Conservation (phyloP, 176 grass and related monocot genomes). For the Cenchrus americanus region DNA sequence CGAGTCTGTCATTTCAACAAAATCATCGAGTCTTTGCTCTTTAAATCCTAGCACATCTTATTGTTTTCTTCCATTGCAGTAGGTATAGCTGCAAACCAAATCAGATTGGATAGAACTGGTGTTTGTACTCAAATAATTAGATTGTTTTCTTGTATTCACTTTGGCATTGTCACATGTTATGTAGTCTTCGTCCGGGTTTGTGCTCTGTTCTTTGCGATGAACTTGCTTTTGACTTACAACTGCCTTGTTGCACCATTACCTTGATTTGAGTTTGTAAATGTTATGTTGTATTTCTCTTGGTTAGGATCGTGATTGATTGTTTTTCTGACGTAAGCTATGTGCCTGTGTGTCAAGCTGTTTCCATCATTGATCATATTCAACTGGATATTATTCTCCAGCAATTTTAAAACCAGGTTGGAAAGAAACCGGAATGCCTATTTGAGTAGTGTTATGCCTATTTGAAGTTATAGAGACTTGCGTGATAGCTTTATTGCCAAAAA, state of each 20-base stretch:
- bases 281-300: neutral
- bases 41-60: neutral
- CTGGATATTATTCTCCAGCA: neutral
- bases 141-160: neutral
- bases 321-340: slow-evolving; percentile 5
- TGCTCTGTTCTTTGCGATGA: neutral
- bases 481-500: slow-evolving; percentile 28
- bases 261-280: slow-evolving; percentile 17
- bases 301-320: neutral
- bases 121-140: neutral
- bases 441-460: slow-evolving; percentile 15
- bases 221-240: neutral
- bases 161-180: neutral
- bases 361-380: neutral
- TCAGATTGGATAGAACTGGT: slow-evolving; percentile 30
- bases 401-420: slow-evolving; percentile 6
- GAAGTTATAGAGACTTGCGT: slow-evolving; percentile 21
- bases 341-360: neutral
- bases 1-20: neutral
- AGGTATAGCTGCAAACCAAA: slow-evolving; percentile 11
- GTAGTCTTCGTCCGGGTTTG: neutral
- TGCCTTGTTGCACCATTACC: neutral
- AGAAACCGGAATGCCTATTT: slow-evolving; percentile 15
- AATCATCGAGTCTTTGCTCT: slow-evolving; percentile 13
- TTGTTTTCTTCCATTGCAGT: slow-evolving; percentile 21